These are phyloP conservation scores for Naganishia sp. DNA, from an alignment of 1,284 basidiomycete genomes.

Conservation along the genomic window DNA sequence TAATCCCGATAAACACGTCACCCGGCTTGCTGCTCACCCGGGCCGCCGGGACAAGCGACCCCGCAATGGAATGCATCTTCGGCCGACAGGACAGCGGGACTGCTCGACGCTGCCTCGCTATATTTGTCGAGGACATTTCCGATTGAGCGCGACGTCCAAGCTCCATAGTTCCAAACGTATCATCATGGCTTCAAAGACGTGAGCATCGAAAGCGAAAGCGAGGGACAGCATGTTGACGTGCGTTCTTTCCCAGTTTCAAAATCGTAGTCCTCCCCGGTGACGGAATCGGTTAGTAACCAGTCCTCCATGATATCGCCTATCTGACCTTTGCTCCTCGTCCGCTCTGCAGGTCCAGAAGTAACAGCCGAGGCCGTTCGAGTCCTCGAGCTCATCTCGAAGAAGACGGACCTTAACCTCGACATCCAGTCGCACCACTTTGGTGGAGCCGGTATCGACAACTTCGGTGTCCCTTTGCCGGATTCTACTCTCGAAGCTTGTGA, in stretches of 20 bases:
- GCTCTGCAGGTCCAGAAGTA: constrained; percentile 80
- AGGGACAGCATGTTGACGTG: neutral
- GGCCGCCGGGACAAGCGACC: too few relatives aligned
- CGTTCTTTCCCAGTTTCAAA: constrained; percentile 59
- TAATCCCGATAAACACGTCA: neutral
- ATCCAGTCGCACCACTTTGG: constrained; percentile 74
- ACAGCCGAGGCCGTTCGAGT: constrained; percentile 84
- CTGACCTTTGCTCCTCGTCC: neutral
- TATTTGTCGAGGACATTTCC: too few relatives aligned
- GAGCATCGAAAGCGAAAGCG: neutral
- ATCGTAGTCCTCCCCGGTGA: constrained; percentile 91
- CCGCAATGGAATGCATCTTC: too few relatives aligned
- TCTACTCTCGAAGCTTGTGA: constrained; percentile 84
- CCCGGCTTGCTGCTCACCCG: too few relatives aligned
- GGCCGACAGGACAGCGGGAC: neutral
- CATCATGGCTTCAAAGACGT: constrained; percentile 26
- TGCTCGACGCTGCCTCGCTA: neutral
- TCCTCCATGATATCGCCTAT: neutral
- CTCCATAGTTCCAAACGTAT: too few relatives aligned
- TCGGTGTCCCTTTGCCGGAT: constrained; percentile 79
- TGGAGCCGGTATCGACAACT: constrained; percentile 86
- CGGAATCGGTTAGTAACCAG: constrained; percentile 75
- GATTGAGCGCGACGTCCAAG: too few relatives aligned
- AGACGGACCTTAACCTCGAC: constrained; percentile 73
- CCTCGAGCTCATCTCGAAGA: constrained; percentile 70